Percentiles rank a stretch among this genome's conserved stretches.
These are phyloP conservation scores for Botrytis galanthina DNA, from an alignment of 2,329 filamentous ascomycete species.

Conservation along the genomic window DNA sequence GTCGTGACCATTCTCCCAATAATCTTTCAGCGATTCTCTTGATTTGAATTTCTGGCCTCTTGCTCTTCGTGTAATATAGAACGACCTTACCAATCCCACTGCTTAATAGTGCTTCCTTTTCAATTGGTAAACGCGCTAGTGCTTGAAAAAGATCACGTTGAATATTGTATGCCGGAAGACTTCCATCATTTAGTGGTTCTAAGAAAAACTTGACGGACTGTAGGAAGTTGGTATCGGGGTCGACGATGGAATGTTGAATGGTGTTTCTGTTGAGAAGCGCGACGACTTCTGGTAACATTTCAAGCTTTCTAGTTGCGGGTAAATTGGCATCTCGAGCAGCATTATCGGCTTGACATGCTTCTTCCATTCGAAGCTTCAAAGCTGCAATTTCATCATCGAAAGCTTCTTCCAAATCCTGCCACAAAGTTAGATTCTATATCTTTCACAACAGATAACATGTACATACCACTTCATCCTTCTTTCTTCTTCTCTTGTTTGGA, in stretches of 20 bases:
- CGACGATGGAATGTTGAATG: constrained; percentile 78
- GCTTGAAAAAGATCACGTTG: constrained; percentile 90
- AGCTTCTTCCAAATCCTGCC: constrained; percentile 81
- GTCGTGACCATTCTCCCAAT: constrained; percentile 93
- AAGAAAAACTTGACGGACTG: constrained; percentile 97
- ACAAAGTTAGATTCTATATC: constrained; percentile 25
- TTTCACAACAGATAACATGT: neutral
- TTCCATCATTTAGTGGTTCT: constrained; percentile 90
- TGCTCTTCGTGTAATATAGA: constrained; percentile 95
- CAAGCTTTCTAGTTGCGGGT: constrained; percentile 88
- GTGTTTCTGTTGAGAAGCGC: constrained; percentile 86
- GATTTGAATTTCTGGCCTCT: constrained; percentile 81
- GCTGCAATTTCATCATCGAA: constrained; percentile 87
- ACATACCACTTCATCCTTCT: constrained; percentile 84
- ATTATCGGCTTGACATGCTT: constrained; percentile 84
- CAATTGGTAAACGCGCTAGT: constrained; percentile 76
- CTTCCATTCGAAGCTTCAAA: constrained; percentile 86
- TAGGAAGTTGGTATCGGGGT: constrained; percentile 92
- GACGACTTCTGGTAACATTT: constrained; percentile 87
- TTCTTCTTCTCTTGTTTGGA: constrained; percentile 62
- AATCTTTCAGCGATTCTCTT: constrained; percentile 91
- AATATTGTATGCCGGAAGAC: constrained; percentile 93
- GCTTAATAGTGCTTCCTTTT: constrained; percentile 84
- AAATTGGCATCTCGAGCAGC: constrained; percentile 73
- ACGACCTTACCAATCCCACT: constrained; percentile 96